phyloP scores from a whole-genome alignment of 257 asterid genomes.

The Penstemon davidsonii region DNA sequence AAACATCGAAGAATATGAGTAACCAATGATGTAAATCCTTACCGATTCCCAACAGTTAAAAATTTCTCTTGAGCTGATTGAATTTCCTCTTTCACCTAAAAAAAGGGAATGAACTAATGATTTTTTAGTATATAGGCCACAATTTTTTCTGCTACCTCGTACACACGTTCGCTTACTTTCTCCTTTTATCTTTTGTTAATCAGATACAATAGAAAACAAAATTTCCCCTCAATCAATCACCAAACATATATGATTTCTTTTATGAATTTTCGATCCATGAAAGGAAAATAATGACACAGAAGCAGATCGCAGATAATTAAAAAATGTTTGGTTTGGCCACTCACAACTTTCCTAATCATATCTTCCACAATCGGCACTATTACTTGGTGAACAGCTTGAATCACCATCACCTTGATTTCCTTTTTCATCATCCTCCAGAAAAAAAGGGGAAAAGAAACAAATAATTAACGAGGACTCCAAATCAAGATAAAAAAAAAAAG shows the following conservation, averaged over 20 bases:
- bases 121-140: conserved; percentile 12
- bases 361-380: conserved; percentile 31
- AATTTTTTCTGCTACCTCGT: conserved; percentile 3
- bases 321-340: conserved; percentile 5
- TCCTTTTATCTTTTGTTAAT: too few species aligned
- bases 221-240: too few species aligned
- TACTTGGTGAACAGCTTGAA: conserved; percentile 19
- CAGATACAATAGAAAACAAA: too few species aligned
- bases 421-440: conserved; percentile 31
- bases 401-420: conserved; percentile 35
- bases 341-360: conserved; percentile 42
- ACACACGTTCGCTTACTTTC: too few species aligned
- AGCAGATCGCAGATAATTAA: not conserved
- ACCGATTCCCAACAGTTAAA: conserved; percentile 31
- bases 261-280: too few species aligned
- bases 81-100: conserved; percentile 52
- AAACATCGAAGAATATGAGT: not conserved
- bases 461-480: not conserved
- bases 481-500: conserved; percentile 10
- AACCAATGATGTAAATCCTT: conserved; percentile 20
- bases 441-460: not conserved
- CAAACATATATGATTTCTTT: too few species aligned
- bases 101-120: not conserved
- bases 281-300: not conserved
- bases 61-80: conserved; percentile 28